Evolutionary conservation across 2,329 filamentous ascomycete species (phyloP).

Genomic region (Paecilomyces fulvus): DNA sequence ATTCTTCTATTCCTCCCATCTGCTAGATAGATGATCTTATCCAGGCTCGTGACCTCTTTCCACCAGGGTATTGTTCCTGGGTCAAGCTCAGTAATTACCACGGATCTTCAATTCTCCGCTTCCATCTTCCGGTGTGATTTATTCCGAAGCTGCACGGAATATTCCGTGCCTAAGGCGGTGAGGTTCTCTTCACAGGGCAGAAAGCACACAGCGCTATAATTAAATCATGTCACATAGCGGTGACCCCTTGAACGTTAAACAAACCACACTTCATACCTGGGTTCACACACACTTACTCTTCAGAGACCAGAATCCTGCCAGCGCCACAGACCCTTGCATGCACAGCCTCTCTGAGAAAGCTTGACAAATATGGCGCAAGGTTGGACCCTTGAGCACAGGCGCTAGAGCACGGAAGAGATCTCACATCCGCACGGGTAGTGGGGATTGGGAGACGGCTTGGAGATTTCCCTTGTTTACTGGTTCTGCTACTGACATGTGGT

Average conservation of each 20-base stretch:
- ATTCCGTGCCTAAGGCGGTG: not conserved
- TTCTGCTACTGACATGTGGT: not conserved
- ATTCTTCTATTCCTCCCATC: not conserved
- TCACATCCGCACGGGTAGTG: not conserved
- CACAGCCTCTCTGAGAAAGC: not conserved
- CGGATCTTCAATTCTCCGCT: not conserved
- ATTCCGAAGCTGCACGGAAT: not conserved
- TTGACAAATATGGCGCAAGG: not conserved
- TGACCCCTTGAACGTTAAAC: not conserved
- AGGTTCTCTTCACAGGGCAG: not conserved
- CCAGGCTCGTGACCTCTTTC: not conserved
- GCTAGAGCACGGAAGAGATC: not conserved
- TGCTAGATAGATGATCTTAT: not conserved
- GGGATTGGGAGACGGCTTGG: not conserved
- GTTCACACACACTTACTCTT: not conserved
- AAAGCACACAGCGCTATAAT: not conserved
- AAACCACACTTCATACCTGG: not conserved
- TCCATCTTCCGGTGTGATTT: not conserved
- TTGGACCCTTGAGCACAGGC: not conserved
- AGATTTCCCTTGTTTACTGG: not conserved
- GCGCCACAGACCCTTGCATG: not conserved
- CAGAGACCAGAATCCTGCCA: not conserved
- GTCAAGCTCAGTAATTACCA: not conserved
- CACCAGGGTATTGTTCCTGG: not conserved
- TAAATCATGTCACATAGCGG: not conserved